Base-by-base conservation (phyloP, 148 eudicot genomes). In the Diospyros kaki region DNA sequence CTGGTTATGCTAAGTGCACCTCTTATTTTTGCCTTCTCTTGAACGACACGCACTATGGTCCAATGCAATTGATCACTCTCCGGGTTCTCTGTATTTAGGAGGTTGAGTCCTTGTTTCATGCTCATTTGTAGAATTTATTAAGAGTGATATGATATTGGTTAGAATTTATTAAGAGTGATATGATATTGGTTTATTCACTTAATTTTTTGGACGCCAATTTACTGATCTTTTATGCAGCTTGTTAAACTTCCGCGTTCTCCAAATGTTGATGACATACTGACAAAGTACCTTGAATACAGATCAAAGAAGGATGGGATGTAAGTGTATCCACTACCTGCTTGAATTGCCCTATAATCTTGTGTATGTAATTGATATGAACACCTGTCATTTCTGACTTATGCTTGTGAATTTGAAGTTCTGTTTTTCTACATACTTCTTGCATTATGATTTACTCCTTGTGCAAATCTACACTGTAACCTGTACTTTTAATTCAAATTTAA, bases 231-330 rank as follows among this genome's bases (percentile, higher is more conserved):
- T 11, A 18, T 85, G 87, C 99, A 95, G 99, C 93, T 95, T 74
- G 91, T 89, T 73, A 89, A 88, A 77, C 88, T 95, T 67, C 99
- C 99, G 0, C 93, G 96, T 74, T 88, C 91, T 72, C 99, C 97
- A 40, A 90, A 75, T 81, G 97, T 92, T 69, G 96, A 95, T 80
- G 91, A 89, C 59, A 76, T 95, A 75, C 77, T 95, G 77, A 79
- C 89, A 55, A 89, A 90, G 84, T 95, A 90, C 83, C 91, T 92
- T 71, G 98, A 92, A 66, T 90, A 88, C 80, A 81, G 89, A 79
- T 83, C 91, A 54, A 88, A 89, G 72, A 95, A 95, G 84, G 96
- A 95, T 84, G 89, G 87, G 83, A 82, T 83, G 97, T 95, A 84
- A 92, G 94, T 89, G n/a, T 61, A 55, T 58, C 56, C 41, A 52